phyloP scores from a whole-genome alignment of 306 rosid genomes.

The Begonia loranthoides region DNA sequence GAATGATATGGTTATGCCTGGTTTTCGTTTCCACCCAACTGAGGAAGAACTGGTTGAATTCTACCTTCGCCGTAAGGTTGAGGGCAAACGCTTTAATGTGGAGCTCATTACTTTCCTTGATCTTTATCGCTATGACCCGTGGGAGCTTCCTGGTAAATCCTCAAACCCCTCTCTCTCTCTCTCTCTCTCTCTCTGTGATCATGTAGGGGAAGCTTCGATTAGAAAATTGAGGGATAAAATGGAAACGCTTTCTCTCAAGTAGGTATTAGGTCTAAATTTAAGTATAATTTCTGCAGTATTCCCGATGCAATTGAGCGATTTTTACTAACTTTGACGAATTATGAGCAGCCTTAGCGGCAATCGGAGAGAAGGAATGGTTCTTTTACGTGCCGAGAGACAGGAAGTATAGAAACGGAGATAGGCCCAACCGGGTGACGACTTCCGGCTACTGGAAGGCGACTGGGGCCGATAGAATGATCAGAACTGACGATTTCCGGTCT shows the following conservation, averaged over 20 bases:
- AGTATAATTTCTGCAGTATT: too few species aligned
- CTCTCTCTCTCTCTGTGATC: too few species aligned
- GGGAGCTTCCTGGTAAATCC: conserved; percentile 91
- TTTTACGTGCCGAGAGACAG: conserved; percentile 91
- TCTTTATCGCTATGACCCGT: conserved; percentile 99
- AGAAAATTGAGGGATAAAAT: too few species aligned
- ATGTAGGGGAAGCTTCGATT: too few species aligned
- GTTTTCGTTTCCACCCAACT: conserved; percentile 93
- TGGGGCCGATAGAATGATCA: conserved; percentile 88
- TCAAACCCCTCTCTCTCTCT: too few species aligned
- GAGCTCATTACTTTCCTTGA: conserved; percentile 97
- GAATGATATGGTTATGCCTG: conserved; percentile 95
- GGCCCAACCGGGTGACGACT: conserved; percentile 86
- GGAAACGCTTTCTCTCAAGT: too few species aligned
- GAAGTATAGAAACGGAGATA: conserved; percentile 82
- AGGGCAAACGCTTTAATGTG: conserved; percentile 98
- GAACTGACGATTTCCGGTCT: conserved; percentile 59
- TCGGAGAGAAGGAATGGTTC: conserved; percentile 98
- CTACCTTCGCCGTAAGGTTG: conserved; percentile 99
- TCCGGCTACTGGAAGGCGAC: conserved; percentile 99
- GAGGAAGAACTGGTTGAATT: conserved; percentile 95
- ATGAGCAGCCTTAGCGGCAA: conserved; percentile 73
- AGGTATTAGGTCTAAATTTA: too few species aligned
- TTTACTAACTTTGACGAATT: neutral
- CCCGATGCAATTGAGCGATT: too few species aligned